phyloP scores from a whole-genome alignment of 192 early-diverging fungal genomes.

The Ambispora gerdemannii region DNA sequence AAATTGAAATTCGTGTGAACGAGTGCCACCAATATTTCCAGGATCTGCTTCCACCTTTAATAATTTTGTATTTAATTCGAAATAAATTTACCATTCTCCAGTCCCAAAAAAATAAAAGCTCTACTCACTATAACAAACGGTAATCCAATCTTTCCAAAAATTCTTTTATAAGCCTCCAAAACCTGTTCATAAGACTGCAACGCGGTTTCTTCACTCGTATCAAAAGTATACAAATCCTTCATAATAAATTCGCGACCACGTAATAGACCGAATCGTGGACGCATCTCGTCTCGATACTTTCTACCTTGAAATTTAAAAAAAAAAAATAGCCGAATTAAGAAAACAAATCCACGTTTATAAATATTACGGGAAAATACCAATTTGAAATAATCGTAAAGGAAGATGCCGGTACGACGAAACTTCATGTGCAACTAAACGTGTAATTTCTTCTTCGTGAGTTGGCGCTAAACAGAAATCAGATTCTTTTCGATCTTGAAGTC shows the following conservation, averaged over 20 bases:
- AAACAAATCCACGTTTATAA: too few relatives aligned
- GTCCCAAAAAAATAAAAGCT: conserved; percentile 14
- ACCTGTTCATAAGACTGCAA: conserved; percentile 74
- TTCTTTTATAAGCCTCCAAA: conserved; percentile 69
- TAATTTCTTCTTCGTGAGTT: conserved; percentile 93
- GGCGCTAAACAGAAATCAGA: conserved; percentile 71
- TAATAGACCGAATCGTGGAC: conserved; percentile 80
- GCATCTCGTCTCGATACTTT: conserved; percentile 82
- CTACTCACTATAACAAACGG: conserved; percentile 66
- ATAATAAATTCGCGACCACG: conserved; percentile 91
- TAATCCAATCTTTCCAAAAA: conserved; percentile 74
- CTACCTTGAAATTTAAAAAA: conserved; percentile 47
- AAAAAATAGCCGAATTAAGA: too few relatives aligned
- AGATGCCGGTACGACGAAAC: conserved; percentile 69
- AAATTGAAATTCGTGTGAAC: conserved; percentile 90
- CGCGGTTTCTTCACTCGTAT: conserved; percentile 63
- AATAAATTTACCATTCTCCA: not conserved
- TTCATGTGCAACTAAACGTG: conserved; percentile 63
- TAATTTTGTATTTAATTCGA: too few relatives aligned
- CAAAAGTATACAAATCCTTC: conserved; percentile 95
- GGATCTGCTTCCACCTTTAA: conserved; percentile 63
- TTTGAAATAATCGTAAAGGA: conserved; percentile 86
- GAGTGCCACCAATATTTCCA: conserved; percentile 85
- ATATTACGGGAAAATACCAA: conserved; percentile 49
- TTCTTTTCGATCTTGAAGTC: conserved; percentile 73